phyloP scores from a whole-genome alignment of 306 rosid species.

The Vigna unguiculata region DNA sequence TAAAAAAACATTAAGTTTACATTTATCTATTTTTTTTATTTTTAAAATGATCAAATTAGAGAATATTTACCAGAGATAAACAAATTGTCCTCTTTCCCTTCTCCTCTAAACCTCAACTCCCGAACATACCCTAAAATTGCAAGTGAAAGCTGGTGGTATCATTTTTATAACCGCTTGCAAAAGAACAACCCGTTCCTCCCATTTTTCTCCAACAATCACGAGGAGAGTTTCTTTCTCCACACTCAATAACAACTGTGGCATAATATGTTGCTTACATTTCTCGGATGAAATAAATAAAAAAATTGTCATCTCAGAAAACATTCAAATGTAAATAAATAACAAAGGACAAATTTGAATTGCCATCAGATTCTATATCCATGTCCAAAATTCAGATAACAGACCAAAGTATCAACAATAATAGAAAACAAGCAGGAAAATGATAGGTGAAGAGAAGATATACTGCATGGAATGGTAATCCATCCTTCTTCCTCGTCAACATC shows the following conservation, averaged over 20 bases:
- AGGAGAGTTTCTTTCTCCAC: conserved; percentile 6
- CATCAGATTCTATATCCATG: neutral
- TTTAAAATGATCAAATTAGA: neutral
- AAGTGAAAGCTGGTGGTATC: neutral
- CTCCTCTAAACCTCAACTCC: neutral
- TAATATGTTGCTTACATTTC: neutral
- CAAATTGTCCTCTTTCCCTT: neutral
- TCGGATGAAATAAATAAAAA: neutral
- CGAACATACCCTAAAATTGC: neutral
- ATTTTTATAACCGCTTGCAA: conserved; percentile 19
- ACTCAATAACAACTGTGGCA: no score
- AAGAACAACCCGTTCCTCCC: no score
- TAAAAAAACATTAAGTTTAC: neutral
- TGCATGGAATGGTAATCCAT: conserved; percentile 77
- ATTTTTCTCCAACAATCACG: no score
- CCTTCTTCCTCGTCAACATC: conserved; percentile 90
- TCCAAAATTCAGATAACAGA: conserved; percentile 3
- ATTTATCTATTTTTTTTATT: neutral
- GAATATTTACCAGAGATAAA: neutral
- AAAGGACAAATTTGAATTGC: neutral
- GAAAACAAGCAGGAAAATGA: neutral
- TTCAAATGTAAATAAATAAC: neutral
- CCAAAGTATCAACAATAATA: conserved; percentile 3
- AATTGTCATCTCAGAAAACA: neutral
- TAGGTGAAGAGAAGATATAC: conserved; percentile 55